Evolutionary conservation across 2,329 filamentous ascomycete species (phyloP), one percentile per base, ranked within the genome.

Genomic region (Colletotrichum sp.): DNA sequence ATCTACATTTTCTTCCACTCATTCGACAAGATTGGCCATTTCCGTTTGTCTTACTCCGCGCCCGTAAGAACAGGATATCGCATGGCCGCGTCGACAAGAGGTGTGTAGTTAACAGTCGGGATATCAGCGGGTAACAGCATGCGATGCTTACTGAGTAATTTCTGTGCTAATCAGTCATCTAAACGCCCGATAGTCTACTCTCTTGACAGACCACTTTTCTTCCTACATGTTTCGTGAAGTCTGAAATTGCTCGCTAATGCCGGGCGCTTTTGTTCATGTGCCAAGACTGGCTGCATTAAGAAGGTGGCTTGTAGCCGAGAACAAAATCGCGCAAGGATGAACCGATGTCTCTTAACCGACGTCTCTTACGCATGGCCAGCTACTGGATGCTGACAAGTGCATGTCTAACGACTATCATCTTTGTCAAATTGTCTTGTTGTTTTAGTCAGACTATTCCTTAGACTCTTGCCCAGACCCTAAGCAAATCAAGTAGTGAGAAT

Each of bases 141-240:
- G 4, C n/a, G 8, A 52, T 21, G n/a, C 12, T 13, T 52, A 6
- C 44, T 21, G 10, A 52, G 6, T 21, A 52, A 7, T 52, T 52
- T 52, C 10, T 13, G n/a, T n/a, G 10, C n/a, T 21, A 0, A 21
- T 21, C 6, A 52, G 0, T 12, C 44, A 21, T 21, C 4, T 7
- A 12, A 52, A 13, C 44, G n/a, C 44, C 44, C 6, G 44, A 52
- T 7, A 12, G 12, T 13, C 18, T 52, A 9, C 18, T 52, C 44
- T 52, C n/a, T 52, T 6, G 4, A 52, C 44, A 7, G 10, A 9
- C 44, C n/a, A 52, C n/a, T 52, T 52, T 52, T 5, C 1, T 52
- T 52, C n/a, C 44, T 52, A 4, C 7, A 1, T 21, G 8, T 21
- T 52, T 52, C 10, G 44, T 13, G 10, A 52, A 21, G 44, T 21